phyloP scores from a whole-genome alignment of 176 grass and related monocot genomes.

The Calamus simplicifolius region DNA sequence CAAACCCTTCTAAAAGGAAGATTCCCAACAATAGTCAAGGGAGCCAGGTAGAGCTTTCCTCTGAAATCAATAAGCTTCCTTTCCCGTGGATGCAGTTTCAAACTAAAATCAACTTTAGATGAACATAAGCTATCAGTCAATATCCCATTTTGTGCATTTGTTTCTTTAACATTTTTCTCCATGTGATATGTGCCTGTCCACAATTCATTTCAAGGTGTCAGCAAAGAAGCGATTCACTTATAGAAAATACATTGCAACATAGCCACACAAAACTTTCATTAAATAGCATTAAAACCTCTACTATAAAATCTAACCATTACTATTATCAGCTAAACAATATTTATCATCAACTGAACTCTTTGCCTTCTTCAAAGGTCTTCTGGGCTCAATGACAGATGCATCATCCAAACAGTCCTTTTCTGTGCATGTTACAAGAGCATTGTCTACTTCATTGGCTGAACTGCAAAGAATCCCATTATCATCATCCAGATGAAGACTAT shows the following conservation, averaged over 20 bases:
- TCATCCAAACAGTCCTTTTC: slow-evolving; percentile 36
- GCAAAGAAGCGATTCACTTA: no score
- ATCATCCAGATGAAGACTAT: slow-evolving; percentile 23
- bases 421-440: slow-evolving; percentile 22
- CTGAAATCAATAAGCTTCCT: slow-evolving; percentile 86
- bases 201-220: slow-evolving; percentile 17
- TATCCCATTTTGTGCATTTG: slow-evolving; percentile 32
- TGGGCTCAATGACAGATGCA: slow-evolving; percentile 24
- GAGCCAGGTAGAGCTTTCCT: slow-evolving; percentile 86
- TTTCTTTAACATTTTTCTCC: slow-evolving; percentile 26
- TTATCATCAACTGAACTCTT: slow-evolving; percentile 55
- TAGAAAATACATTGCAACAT: no score
- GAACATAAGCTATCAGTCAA: slow-evolving; percentile 27
- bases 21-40: slow-evolving; percentile 86
- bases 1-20: slow-evolving; percentile 86
- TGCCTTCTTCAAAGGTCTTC: slow-evolving; percentile 68
- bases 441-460: slow-evolving; percentile 9
- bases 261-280: no score
- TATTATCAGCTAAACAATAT: slow-evolving; percentile 14
- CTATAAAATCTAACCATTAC: slow-evolving; percentile 18
- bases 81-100: slow-evolving; percentile 57
- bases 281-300: no score
- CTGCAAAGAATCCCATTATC: slow-evolving; percentile 20
- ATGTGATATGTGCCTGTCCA: slow-evolving; percentile 27
- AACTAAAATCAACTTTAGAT: slow-evolving; percentile 39